These are phyloP conservation scores for Suillus clintonianus DNA, from an alignment of 768 basidiomycete species.

Conservation along the genomic window DNA sequence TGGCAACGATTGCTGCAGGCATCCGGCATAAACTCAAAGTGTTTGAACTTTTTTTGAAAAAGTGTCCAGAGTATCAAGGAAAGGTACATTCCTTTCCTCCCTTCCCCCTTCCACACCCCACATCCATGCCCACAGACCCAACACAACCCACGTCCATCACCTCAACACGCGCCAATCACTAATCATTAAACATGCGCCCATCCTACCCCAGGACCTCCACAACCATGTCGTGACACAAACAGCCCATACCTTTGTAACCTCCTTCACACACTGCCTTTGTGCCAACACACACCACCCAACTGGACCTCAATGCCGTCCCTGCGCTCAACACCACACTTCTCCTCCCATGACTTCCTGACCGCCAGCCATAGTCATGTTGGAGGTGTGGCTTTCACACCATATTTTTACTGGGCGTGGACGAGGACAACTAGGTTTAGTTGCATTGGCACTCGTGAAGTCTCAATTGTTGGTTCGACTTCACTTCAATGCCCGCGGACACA, in stretches of 20 bases:
- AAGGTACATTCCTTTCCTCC: constrained; percentile 46
- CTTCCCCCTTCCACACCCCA: no score
- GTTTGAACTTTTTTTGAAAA: constrained; percentile 80
- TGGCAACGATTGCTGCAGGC: constrained; percentile 34
- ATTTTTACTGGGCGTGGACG: no score
- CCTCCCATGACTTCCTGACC: constrained; percentile 45
- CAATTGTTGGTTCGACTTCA: no score
- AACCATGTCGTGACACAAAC: constrained; percentile 86
- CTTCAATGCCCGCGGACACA: no score
- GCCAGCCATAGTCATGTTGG: no score
- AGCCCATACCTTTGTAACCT: constrained; percentile 79
- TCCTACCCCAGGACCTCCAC: constrained; percentile 59
- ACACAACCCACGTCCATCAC: neutral
- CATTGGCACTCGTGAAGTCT: no score
- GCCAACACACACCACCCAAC: constrained; percentile 56
- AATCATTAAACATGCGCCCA: neutral
- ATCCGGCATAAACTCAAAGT: constrained; percentile 82
- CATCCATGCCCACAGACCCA: no score
- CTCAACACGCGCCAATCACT: neutral
- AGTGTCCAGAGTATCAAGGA: constrained; percentile 76
- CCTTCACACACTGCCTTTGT: constrained; percentile 72
- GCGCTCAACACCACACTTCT: constrained; percentile 47
- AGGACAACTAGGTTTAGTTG: no score
- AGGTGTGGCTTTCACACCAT: no score
- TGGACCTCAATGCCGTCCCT: constrained; percentile 36